Conservation (phyloP, 768 basidiomycete species). For the Solioccasus polychromus region DNA sequence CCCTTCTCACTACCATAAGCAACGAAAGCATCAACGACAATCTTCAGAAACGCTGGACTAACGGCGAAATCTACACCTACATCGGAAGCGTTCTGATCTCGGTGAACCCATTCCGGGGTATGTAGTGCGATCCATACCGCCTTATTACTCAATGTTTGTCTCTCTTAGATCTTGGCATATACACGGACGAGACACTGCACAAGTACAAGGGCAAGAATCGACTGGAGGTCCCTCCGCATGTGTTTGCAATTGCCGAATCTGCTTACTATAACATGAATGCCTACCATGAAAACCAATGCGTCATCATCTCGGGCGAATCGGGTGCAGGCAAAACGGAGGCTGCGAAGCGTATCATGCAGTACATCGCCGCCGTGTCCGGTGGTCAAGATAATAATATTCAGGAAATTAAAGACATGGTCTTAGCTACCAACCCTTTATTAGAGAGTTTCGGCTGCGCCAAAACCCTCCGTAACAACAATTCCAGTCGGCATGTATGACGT, state of each 20-base stretch:
- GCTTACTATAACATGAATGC: slow-evolving; percentile 99
- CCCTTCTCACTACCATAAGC: slow-evolving; percentile 91
- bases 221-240: slow-evolving; percentile 96
- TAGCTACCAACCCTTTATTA: slow-evolving; percentile 94
- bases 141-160: slow-evolving; percentile 6
- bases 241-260: slow-evolving; percentile 94
- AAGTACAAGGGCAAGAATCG: slow-evolving; percentile 96
- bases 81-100: slow-evolving; percentile 98
- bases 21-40: slow-evolving; percentile 99
- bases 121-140: slow-evolving; percentile 7
- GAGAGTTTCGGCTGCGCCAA: slow-evolving; percentile 99
- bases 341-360: slow-evolving; percentile 99
- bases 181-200: slow-evolving; percentile 83
- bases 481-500: slow-evolving; percentile 89
- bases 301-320: slow-evolving; percentile 98
- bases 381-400: slow-evolving; percentile 88
- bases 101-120: slow-evolving; percentile 97
- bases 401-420: slow-evolving; percentile 99
- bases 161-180: slow-evolving; percentile 87
- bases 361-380: slow-evolving; percentile 95
- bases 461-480: slow-evolving; percentile 98
- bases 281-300: slow-evolving; percentile 99
- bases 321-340: slow-evolving; percentile 99
- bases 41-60: slow-evolving; percentile 93
- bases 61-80: slow-evolving; percentile 97